Conservation (phyloP, 1,284 basidiomycete species). For the Anthracocystis panici-leucophaei region DNA sequence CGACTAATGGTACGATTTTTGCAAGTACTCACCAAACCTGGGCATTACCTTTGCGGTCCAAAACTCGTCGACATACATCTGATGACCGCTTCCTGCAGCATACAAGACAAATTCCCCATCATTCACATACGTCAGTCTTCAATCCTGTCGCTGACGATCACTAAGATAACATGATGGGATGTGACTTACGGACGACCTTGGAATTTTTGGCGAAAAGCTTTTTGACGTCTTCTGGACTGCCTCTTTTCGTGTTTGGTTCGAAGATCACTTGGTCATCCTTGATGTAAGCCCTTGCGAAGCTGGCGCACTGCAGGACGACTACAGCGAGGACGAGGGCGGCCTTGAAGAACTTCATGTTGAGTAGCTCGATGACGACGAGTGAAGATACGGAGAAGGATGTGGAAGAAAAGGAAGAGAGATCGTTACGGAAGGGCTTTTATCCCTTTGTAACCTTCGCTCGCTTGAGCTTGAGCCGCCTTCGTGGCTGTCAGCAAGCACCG, state of each 20-base stretch:
- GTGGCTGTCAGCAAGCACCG: too few relatives aligned
- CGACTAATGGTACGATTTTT: too few relatives aligned
- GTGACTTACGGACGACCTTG: not conserved
- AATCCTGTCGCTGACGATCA: too few relatives aligned
- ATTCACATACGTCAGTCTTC: too few relatives aligned
- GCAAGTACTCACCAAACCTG: not conserved
- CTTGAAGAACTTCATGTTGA: constrained; percentile 4
- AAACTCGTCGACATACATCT: not conserved
- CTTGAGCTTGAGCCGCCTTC: too few relatives aligned
- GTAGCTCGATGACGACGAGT: not conserved
- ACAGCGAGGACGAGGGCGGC: not conserved
- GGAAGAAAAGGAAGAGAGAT: not conserved
- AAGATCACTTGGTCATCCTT: not conserved
- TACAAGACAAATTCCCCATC: too few relatives aligned
- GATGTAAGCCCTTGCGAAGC: not conserved
- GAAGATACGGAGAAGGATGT: not conserved
- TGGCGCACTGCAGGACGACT: not conserved
- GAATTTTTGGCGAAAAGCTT: too few relatives aligned
- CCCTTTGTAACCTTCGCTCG: too few relatives aligned
- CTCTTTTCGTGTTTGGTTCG: not conserved
- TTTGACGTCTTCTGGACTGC: not conserved
- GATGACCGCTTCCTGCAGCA: not conserved
- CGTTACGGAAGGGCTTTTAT: not conserved
- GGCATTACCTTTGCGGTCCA: not conserved
- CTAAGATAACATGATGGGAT: not conserved